These are phyloP conservation scores for Serendipita vermifera DNA, from an alignment of 768 basidiomycete genomes.

Conservation along the genomic window DNA sequence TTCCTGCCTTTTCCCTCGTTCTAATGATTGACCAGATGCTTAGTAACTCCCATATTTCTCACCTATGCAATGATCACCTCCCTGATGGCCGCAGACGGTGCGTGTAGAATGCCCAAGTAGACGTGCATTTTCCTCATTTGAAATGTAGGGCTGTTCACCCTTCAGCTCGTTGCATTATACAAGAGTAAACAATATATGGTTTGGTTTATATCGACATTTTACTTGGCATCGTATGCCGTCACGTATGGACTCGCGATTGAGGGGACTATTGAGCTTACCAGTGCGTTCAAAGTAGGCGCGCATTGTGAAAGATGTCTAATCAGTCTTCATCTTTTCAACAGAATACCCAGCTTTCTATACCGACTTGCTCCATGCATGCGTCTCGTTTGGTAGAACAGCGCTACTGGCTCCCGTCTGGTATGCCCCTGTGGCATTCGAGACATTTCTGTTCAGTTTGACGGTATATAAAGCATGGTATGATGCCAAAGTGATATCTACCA, in stretches of 20 bases:
- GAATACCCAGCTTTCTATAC: neutral
- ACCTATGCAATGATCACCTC: neutral
- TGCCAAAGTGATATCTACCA: neutral
- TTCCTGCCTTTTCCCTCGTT: neutral
- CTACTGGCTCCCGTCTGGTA: neutral
- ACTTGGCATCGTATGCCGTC: neutral
- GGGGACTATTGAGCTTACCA: too few species aligned
- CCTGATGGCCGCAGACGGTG: too few species aligned
- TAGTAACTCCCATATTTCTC: neutral
- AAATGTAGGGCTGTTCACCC: neutral
- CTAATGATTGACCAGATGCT: neutral
- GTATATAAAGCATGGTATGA: neutral
- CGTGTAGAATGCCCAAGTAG: too few species aligned
- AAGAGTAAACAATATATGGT: neutral
- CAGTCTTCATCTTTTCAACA: neutral
- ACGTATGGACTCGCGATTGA: neutral
- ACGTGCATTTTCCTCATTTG: neutral
- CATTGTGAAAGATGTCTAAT: neutral
- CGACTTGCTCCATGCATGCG: neutral
- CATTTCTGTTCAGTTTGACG: neutral
- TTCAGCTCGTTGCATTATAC: constrained; percentile 1
- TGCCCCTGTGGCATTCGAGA: neutral
- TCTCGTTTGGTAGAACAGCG: neutral
- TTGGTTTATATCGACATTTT: neutral
- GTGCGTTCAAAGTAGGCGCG: neutral